Evolutionary conservation across 208 protist genomes (phyloP).

Genomic region (Trypanosoma mega): DNA sequence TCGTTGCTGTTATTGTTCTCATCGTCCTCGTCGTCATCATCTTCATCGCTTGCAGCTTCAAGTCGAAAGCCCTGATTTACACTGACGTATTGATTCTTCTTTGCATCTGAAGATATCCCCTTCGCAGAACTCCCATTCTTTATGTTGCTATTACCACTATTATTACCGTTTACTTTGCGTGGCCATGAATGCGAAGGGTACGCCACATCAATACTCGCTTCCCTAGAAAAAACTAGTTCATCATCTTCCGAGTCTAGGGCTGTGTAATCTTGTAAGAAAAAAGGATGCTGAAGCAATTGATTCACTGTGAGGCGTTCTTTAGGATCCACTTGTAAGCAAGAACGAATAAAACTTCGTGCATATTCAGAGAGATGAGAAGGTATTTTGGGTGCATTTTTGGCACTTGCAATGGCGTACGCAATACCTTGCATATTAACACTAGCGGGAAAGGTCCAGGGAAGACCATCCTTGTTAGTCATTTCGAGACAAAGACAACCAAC

Average conservation of each 20-base stretch:
- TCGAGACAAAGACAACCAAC: constrained; percentile 83
- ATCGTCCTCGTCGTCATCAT: constrained; percentile 26
- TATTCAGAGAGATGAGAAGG: constrained; percentile 47
- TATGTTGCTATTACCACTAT: background rate
- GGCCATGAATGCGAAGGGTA: constrained; percentile 20
- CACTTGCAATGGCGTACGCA: constrained; percentile 62
- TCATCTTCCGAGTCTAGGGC: constrained; percentile 35
- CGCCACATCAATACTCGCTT: constrained; percentile 24
- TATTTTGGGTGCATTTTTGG: constrained; percentile 54
- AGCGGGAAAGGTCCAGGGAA: constrained; percentile 65
- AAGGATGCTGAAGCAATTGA: constrained; percentile 73
- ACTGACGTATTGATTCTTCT: background rate
- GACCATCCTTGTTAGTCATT: constrained; percentile 70
- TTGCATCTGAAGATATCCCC: too few relatives aligned
- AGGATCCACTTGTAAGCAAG: constrained; percentile 61
- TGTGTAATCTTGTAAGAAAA: constrained; percentile 56
- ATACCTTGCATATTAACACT: constrained; percentile 55
- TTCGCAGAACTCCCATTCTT: background rate
- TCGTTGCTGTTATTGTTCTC: constrained; percentile 2
- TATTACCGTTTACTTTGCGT: constrained; percentile 30
- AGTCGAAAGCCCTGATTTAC: constrained; percentile 21
- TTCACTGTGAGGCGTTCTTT: constrained; percentile 51
- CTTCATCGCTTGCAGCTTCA: constrained; percentile 35
- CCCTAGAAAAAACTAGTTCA: constrained; percentile 42
- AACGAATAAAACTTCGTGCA: constrained; percentile 65